These are phyloP conservation scores for Monosporozyma aerobia DNA, from an alignment of 805 yeast species.

Conservation along the genomic window DNA sequence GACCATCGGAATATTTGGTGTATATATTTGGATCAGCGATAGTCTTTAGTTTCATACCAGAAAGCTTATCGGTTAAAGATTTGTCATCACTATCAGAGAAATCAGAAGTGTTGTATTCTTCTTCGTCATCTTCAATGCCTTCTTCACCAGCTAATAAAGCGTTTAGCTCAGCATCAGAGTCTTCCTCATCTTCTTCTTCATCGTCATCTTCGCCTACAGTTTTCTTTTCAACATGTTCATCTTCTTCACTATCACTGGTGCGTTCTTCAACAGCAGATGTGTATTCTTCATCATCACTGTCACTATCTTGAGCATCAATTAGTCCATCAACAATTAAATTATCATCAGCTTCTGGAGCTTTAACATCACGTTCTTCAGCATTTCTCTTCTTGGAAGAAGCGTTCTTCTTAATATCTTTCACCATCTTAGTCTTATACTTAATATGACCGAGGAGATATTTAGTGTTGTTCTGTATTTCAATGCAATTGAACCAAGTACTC, in stretches of 20 bases:
- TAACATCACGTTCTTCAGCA: constrained; percentile 14
- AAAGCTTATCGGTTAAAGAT: constrained; percentile 45
- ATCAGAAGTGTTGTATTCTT: constrained; percentile 22
- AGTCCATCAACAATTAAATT: constrained; percentile 10
- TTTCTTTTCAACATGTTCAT: constrained; percentile 5
- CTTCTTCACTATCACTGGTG: constrained; percentile 2
- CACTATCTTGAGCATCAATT: constrained; percentile 13
- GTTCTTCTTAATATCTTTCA: background rate
- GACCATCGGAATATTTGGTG: constrained; percentile 67
- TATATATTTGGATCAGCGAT: constrained; percentile 37
- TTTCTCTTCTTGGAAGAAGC: constrained; percentile 15
- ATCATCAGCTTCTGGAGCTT: constrained; percentile 11
- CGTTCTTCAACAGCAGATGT: constrained; percentile 12
- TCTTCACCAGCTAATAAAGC: constrained; percentile 47
- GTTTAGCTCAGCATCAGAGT: constrained; percentile 57
- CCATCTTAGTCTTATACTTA: background rate
- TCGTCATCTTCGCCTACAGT: constrained; percentile 12
- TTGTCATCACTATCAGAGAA: constrained; percentile 35
- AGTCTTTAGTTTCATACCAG: constrained; percentile 45
- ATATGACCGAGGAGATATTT: background rate
- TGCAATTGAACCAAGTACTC: background rate
- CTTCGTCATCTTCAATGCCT: constrained; percentile 21
- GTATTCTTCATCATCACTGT: constrained; percentile 13
- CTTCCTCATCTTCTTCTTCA: constrained; percentile 28
- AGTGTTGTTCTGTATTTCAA: background rate